Base-by-base conservation (phyloP, 2,329 filamentous ascomycete genomes). In the Penicillium palitans region DNA sequence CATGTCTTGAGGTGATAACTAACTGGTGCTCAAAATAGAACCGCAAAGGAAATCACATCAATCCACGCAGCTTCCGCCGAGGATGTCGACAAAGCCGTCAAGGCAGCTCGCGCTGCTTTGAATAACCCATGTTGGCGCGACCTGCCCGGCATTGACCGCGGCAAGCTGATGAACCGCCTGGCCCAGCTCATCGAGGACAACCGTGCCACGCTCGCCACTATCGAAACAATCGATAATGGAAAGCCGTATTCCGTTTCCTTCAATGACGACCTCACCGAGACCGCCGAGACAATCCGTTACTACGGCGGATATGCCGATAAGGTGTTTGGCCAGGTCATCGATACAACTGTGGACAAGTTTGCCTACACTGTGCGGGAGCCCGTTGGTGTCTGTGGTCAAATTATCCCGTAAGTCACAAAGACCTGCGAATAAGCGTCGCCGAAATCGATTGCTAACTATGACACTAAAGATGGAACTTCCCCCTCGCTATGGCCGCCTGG, bases 251-350 rank as follows among this genome's bases (percentile, higher is more conserved):
- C 59, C 1, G 61, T 67, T 42, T 66, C 66, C 5, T 59, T 65
- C 27, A 63, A 68, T 39, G 65, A 67, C 12, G 66, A 67, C 31
- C 52, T 67, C 29, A 67, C 63, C 15, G 66, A 68, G 56, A 66
- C 63, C 7, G 63, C 63, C 9, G 66, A 68, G 47, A 67, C 66
- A 15, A 65, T 69, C 13, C 67, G 67, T 13, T 69, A 69, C 52
- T 92, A 91, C 68, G 90, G 83, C 70, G 91, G 91, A 59, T 95
- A 88, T 85, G 89, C 90, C 68, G 90, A 96, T 82, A 96, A 96
- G 86, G 87, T 93, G 64, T 83, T 88, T 78, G 90, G 90, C 76
- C 90, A 91, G 82, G 89, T 90, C 56, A 85, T 92, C 63, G 88
- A 92, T 67, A 87, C 90, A 65, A 79, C 81, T 65, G 83, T 85